Conservation (phyloP, 345 rosid genomes). For the Geranium brycei region DNA sequence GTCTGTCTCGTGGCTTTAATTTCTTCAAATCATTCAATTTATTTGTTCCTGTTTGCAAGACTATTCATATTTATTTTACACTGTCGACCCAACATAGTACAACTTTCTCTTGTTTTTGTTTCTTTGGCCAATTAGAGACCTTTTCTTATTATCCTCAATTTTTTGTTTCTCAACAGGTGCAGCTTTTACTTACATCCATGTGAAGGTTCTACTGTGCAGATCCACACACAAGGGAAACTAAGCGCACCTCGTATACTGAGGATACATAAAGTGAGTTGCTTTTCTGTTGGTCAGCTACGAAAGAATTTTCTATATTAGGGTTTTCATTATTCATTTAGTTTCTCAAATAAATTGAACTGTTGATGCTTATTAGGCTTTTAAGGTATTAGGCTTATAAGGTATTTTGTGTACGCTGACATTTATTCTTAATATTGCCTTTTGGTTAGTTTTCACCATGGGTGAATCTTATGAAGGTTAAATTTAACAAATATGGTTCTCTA, state of each 20-base stretch:
- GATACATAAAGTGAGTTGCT: conserved; percentile 68
- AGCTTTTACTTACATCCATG: conserved; percentile 92
- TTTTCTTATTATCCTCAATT: background rate
- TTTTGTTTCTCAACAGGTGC: conserved; percentile 45
- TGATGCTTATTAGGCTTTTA: no score
- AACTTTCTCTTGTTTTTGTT: background rate
- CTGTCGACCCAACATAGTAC: background rate
- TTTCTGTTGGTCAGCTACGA: background rate
- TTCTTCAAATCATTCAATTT: background rate
- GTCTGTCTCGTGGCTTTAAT: background rate
- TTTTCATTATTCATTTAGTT: background rate
- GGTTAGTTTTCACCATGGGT: no score
- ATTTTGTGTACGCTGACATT: no score
- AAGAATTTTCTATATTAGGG: background rate
- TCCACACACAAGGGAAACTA: conserved; percentile 87
- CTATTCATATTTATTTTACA: background rate
- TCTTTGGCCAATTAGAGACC: background rate
- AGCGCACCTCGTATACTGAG: conserved; percentile 98
- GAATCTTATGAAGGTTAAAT: no score
- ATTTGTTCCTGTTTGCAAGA: background rate
- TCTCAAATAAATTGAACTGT: no score
- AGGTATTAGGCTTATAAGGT: no score
- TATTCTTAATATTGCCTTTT: no score
- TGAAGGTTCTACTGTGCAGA: conserved; percentile 77
- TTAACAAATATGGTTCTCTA: no score